phyloP scores from a whole-genome alignment of 148 eudicot genomes.

The Nepenthes mirabilis region DNA sequence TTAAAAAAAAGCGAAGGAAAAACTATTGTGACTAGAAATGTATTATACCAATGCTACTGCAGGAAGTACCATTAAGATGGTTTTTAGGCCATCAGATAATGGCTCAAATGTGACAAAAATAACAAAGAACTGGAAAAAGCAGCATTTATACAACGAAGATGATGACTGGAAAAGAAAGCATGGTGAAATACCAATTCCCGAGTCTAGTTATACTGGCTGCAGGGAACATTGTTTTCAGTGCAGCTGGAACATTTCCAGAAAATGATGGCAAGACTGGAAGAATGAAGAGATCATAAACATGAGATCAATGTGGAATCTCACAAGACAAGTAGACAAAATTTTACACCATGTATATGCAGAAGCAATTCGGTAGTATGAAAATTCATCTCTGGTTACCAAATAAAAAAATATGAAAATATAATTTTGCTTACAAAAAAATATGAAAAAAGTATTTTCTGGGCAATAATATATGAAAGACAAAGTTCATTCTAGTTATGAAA shows the following conservation, averaged over 20 bases:
- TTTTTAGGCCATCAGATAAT: background rate
- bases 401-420: background rate
- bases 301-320: slow-evolving; percentile 1
- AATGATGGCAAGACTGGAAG: slow-evolving; percentile 84
- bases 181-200: slow-evolving; percentile 63
- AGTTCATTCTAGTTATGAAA: background rate
- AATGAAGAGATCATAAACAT: background rate
- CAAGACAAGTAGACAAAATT: background rate
- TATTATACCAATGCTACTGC: background rate
- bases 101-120: no score
- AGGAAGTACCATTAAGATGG: slow-evolving; percentile 5
- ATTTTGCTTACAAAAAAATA: background rate
- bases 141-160: background rate
- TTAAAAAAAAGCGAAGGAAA: slow-evolving; percentile 11
- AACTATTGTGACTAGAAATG: background rate
- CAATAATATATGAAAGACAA: background rate
- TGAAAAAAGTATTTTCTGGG: no score
- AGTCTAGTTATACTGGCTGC: slow-evolving; percentile 79
- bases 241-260: slow-evolving; percentile 93
- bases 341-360: background rate
- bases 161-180: background rate
- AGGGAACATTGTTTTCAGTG: slow-evolving; percentile 62
- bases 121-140: no score
- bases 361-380: background rate
- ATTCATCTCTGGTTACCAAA: background rate